A percentile compares a stretch with the other conserved stretches of the same genome.
Conservation (phyloP, 139 green algal genomes). For the Coelastrella sp. region DNA sequence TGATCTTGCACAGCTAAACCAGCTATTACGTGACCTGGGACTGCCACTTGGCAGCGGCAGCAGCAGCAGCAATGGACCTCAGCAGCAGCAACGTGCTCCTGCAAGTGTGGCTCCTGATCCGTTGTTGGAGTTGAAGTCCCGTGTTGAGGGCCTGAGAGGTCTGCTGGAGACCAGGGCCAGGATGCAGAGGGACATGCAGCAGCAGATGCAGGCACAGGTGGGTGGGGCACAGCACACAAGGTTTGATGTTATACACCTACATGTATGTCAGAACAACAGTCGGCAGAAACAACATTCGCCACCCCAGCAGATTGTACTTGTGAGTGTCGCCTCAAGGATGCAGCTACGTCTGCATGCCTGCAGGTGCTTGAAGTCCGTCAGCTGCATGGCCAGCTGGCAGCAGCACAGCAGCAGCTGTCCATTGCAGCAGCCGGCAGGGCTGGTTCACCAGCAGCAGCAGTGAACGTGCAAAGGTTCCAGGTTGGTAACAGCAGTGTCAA, state of each 20-base stretch:
- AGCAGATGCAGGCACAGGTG: conserved; percentile 34
- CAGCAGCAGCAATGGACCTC: neutral
- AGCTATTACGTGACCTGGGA: conserved; percentile 6
- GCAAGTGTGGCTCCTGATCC: neutral
- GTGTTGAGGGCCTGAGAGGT: neutral
- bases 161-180: neutral
- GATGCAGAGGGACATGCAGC: conserved; percentile 14
- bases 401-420: conserved; percentile 32
- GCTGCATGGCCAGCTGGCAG: conserved; percentile 15
- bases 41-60: conserved; percentile 19
- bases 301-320: neutral
- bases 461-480: conserved; percentile 20
- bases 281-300: neutral
- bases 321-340: neutral
- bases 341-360: neutral
- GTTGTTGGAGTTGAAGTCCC: neutral
- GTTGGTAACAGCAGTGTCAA: neutral
- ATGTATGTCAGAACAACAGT: neutral
- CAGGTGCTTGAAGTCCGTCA: conserved; percentile 13
- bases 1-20: conserved; percentile 10
- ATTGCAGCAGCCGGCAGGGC: neutral
- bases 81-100: conserved; percentile 14
- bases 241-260: no score
- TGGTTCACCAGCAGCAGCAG: conserved; percentile 8
- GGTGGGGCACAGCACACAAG: neutral